These are phyloP conservation scores for Trichophyton benhamiae DNA, from an alignment of 2,329 filamentous ascomycete genomes.

Conservation along the genomic window DNA sequence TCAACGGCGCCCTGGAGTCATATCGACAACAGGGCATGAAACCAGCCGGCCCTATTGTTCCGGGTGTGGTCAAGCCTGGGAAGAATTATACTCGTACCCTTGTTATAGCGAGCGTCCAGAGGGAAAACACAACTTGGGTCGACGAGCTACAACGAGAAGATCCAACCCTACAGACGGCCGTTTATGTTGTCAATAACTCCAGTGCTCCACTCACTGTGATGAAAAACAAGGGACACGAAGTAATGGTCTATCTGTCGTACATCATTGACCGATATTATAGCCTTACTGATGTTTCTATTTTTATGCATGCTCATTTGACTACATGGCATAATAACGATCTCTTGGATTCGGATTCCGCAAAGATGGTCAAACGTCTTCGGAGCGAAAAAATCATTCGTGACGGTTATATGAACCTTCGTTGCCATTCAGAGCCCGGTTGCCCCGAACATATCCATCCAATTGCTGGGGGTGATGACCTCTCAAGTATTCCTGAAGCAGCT, in stretches of 20 bases:
- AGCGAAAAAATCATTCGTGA: constrained; percentile 39
- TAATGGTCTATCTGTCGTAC: constrained; percentile 51
- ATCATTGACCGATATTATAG: constrained; percentile 51
- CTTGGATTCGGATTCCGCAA: constrained; percentile 38
- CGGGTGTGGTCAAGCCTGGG: constrained; percentile 11
- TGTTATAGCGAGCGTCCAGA: constrained; percentile 42
- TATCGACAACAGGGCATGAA: not conserved
- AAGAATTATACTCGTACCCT: constrained; percentile 41
- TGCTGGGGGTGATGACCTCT: constrained; percentile 26
- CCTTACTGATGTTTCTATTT: constrained; percentile 47
- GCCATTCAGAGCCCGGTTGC: constrained; percentile 46
- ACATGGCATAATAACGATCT: constrained; percentile 51
- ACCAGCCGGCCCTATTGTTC: not conserved
- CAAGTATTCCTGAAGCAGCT: constrained; percentile 37
- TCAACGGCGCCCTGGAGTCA: not conserved
- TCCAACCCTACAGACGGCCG: constrained; percentile 35
- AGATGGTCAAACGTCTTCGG: constrained; percentile 41
- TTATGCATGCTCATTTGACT: constrained; percentile 46
- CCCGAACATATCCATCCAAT: constrained; percentile 46
- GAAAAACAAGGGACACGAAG: constrained; percentile 50
- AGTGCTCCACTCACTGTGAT: constrained; percentile 40
- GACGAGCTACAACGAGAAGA: constrained; percentile 31
- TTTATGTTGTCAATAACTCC: constrained; percentile 44
- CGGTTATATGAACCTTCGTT: constrained; percentile 51
- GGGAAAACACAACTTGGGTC: constrained; percentile 46